Percentiles rank a stretch among this genome's conserved stretches.
Conservation (phyloP, 2,329 filamentous ascomycete species). For the Diaporthe humulicola region DNA sequence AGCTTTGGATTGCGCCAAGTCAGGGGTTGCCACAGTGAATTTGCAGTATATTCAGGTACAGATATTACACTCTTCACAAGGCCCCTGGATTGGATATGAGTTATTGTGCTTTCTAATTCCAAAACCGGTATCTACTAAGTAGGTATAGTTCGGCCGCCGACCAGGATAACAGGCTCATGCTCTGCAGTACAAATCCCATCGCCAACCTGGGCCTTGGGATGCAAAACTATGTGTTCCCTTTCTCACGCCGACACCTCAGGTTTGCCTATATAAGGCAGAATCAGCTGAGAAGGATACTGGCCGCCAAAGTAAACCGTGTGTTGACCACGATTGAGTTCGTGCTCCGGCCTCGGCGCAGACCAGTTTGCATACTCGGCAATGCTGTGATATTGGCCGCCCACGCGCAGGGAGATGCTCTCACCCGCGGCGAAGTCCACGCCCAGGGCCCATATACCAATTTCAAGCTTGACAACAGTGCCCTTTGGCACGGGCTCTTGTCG, state of each 20-base stretch:
- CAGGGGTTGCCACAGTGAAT: not conserved
- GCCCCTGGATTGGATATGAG: not conserved
- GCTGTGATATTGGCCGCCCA: constrained; percentile 51
- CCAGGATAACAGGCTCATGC: not conserved
- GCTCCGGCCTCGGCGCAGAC: constrained; percentile 53
- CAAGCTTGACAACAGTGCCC: constrained; percentile 57
- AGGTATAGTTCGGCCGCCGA: not conserved
- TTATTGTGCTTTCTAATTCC: not conserved
- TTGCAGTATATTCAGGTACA: not conserved
- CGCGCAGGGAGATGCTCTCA: constrained; percentile 48
- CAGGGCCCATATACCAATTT: constrained; percentile 62
- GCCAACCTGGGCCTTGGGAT: too few species aligned
- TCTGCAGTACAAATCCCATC: not conserved
- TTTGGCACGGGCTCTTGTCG: constrained; percentile 54
- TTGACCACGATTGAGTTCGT: constrained; percentile 55
- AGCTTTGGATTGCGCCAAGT: not conserved
- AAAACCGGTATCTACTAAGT: not conserved
- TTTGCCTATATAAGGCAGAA: constrained; percentile 7
- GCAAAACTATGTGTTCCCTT: not conserved
- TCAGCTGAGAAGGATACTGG: constrained; percentile 43
- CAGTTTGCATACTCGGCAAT: constrained; percentile 56
- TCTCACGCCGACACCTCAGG: not conserved
- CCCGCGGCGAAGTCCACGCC: constrained; percentile 60
- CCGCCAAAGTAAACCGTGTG: constrained; percentile 55
- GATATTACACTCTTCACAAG: not conserved